Base-by-base conservation (phyloP, 345 rosid genomes). In the Euphorbia pulcherrima region DNA sequence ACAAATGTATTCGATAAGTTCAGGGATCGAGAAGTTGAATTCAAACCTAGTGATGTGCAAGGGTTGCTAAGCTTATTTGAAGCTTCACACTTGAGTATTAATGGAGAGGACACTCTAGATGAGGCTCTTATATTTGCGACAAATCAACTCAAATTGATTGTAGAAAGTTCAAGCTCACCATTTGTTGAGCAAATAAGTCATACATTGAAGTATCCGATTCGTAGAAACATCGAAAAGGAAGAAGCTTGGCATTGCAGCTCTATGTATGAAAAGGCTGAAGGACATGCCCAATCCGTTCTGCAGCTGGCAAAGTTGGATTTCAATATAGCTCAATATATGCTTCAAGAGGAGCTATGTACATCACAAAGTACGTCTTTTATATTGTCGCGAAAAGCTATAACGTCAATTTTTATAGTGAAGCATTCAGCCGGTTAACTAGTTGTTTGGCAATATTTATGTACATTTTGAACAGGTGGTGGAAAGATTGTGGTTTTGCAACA, bases 1-100 rank as follows among this genome's bases (percentile, higher is more conserved):
- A 41, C 72, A 81, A 80, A 78, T 23, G 56, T 60, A 11, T 81
- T 81, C 60, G 62, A 71, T 24, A 78, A 73, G 23, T 82, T 76
- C 72, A 76, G 60, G 69, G 70, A 74, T 18, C 14, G 29, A 0
- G 13, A 60, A 30, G 82, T 79, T 21, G 46, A 27, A 14, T 75
- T 79, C 62, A 72, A 24, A 17, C 33, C 8, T 73, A 5, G 27
- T 1, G 81, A 64, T n/a, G 39, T 23, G 0, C 12, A 12, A 44
- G 75, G 76, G 2, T 39, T 70, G 67, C 35, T 77, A 10, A 63
- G 67, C 24, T 39, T 77, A 33, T 74, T 71, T 17, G 75, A 74
- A 60, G 73, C 79, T 5, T 10, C 74, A 5, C 73, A 70, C 41
- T 27, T 68, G 1, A 8, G 48, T 13, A 62, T 64, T 12, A 74